These are phyloP conservation scores for Penicillium sp. DNA, from an alignment of 2,329 filamentous ascomycete genomes.

Conservation along the genomic window DNA sequence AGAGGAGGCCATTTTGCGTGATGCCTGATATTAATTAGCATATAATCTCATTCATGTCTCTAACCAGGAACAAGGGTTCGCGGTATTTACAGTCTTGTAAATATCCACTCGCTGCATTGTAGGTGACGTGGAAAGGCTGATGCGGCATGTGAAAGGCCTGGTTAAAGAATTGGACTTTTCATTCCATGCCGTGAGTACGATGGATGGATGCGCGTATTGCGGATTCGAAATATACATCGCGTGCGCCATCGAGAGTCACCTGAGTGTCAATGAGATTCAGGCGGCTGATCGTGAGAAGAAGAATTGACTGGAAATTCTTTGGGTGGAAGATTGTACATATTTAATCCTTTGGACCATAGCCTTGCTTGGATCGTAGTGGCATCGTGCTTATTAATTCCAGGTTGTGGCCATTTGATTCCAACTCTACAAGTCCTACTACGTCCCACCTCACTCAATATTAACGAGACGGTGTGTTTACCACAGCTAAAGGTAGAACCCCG, in stretches of 20 bases:
- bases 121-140: conserved; percentile 66
- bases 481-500: neutral
- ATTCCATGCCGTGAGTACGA: conserved; percentile 57
- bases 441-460: no score
- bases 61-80: conserved; percentile 74
- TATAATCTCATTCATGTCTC: no score
- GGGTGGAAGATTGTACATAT: no score
- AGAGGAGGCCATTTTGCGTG: no score
- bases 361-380: neutral
- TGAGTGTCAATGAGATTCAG: conserved; percentile 25
- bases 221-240: conserved; percentile 23
- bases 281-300: conserved; percentile 31
- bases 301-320: conserved; percentile 21
- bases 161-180: conserved; percentile 77
- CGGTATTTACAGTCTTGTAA: conserved; percentile 74
- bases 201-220: conserved; percentile 27
- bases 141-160: conserved; percentile 64
- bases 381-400: neutral
- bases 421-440: no score
- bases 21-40: no score
- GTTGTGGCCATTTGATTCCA: no score
- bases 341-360: neutral
- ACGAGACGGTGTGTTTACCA: no score
- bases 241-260: conserved; percentile 28
- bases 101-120: conserved; percentile 69